These are phyloP conservation scores for Phyllosticta capitalensis DNA, from an alignment of 2,329 filamentous ascomycete species.

Conservation along the genomic window DNA sequence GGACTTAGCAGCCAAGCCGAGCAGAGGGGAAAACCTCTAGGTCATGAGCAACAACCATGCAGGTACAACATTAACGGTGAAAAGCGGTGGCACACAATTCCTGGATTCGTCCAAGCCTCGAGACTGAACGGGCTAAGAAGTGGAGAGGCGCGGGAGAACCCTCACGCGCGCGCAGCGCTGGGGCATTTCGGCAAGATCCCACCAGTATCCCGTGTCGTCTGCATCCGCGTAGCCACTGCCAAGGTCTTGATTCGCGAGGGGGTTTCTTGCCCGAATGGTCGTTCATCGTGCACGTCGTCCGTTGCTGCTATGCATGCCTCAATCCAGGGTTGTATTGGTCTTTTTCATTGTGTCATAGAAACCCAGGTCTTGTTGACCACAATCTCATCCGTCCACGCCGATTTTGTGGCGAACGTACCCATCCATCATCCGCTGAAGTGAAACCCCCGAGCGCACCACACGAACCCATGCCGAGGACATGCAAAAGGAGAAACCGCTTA, in stretches of 20 bases:
- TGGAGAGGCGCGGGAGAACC: not conserved
- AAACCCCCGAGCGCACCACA: conserved; percentile 11
- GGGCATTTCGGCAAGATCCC: not conserved
- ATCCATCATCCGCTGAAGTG: conserved; percentile 10
- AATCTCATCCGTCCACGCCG: not conserved
- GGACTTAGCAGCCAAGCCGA: not conserved
- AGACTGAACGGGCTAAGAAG: not conserved
- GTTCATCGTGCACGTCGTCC: not conserved
- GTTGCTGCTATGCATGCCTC: conserved; percentile 8
- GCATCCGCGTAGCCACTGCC: not conserved
- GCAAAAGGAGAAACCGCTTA: conserved; percentile 54
- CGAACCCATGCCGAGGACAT: conserved; percentile 24
- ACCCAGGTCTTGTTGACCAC: conserved; percentile 7
- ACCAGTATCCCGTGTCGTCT: not conserved
- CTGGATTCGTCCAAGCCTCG: not conserved
- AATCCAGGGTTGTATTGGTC: conserved; percentile 9
- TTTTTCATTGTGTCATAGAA: conserved; percentile 11
- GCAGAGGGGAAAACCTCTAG: not conserved
- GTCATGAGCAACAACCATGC: not conserved
- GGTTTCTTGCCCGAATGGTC: not conserved
- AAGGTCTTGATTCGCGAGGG: not conserved
- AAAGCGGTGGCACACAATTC: not conserved
- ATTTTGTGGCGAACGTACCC: conserved; percentile 3
- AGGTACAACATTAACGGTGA: conserved; percentile 3
- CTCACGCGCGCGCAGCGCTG: not conserved